Evolutionary conservation across 805 yeast genomes (phyloP), one percentile per base, ranked within the genome.

Genomic region (Saccharomycopsis fibuligera): DNA sequence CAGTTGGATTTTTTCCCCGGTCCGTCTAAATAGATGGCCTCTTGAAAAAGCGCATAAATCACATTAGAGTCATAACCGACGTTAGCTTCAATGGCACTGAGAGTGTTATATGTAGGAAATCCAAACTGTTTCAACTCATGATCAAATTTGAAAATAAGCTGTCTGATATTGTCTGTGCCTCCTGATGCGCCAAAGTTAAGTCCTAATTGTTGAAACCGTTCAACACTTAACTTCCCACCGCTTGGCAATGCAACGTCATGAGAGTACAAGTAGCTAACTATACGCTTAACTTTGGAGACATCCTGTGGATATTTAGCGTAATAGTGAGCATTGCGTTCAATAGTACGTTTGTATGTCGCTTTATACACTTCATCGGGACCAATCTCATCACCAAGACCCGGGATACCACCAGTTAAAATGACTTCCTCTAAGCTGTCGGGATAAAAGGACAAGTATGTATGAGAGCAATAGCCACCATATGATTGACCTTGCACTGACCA

Each of bases 401-500:
- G 83, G 12, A 78, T 66, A 4, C 83, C 84, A 1, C 81, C 84
- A 0, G 83, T 72, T 22, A 78, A 59, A 16, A 78, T 56, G 1
- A 73, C 74, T 44, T 68, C 70, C 37, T 64, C 64, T 24, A 78
- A 50, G 2, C 74, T 62, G 1, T 59, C 58, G 1, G 78, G 71
- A 48, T 30, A 71, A 48, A 64, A 63, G 3, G 81, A 74, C 17
- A 75, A 58, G 56, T 78, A 78, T 2, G 77, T 73, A 54, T 72
- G 66, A 19, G 68, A 60, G 54, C 76, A 69, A 53, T 76, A 78
- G 0, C 82, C 82, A 22, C 83, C 81, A 56, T 68, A 75, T 2
- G 78, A 72, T 56, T 77, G 81, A 8, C 83, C 84, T 31, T 73
- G 57, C 16, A 78, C 51, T 14, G 78, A 67, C 81, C 81, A 75